A percentile compares a stretch with the other conserved stretches of the same genome.
Evolutionary conservation across 2,329 filamentous ascomycete genomes (phyloP).

Genomic region (Beauveria sp.): DNA sequence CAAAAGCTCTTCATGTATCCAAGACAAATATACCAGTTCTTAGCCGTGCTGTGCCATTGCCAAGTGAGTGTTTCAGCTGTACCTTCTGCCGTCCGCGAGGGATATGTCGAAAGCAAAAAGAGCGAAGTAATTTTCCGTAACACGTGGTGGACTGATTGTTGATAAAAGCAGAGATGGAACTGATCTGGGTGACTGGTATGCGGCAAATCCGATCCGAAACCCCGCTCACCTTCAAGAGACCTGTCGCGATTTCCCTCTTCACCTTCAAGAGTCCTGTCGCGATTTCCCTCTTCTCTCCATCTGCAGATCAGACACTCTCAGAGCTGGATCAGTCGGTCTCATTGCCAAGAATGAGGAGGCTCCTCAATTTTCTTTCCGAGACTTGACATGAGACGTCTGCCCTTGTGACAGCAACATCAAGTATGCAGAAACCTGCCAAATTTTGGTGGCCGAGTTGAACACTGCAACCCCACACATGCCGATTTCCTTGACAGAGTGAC

Average conservation of each 20-base stretch:
- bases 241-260: not conserved
- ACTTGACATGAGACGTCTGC: not conserved
- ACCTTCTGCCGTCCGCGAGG: not conserved
- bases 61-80: too few species aligned
- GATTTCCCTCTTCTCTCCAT: not conserved
- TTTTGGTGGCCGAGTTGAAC: not conserved
- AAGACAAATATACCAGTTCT: not conserved
- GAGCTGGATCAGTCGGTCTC: not conserved
- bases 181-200: not conserved
- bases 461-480: not conserved
- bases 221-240: not conserved
- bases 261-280: not conserved
- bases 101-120: not conserved
- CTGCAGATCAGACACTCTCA: not conserved
- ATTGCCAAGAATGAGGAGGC: not conserved
- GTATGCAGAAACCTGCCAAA: not conserved
- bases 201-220: not conserved
- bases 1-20: slow-evolving; percentile 1
- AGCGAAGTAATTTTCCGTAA: not conserved
- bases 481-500: not conserved
- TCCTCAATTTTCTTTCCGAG: not conserved
- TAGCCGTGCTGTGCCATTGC: too few species aligned
- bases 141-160: not conserved
- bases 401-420: not conserved
- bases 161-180: not conserved